Evolutionary conservation across 257 asterid genomes (phyloP).

Genomic region (Przewalskia tangutica): DNA sequence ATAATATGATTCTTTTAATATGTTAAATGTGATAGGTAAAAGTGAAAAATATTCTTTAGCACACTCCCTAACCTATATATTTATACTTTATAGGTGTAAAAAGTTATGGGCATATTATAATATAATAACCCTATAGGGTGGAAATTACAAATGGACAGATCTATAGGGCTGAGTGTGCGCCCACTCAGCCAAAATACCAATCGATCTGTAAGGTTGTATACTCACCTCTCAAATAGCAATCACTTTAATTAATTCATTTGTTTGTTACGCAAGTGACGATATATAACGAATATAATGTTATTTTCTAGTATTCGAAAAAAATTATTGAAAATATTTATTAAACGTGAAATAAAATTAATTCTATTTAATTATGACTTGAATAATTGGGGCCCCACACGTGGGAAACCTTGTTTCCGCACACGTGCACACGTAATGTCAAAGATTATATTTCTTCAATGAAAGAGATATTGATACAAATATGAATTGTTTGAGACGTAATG

Average conservation of each 20-base stretch:
- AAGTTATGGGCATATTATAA: background rate
- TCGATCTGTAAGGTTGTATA: conserved; percentile 26
- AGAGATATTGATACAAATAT: too few relatives aligned
- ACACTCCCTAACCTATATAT: background rate
- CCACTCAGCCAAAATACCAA: conserved; percentile 23
- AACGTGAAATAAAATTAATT: too few relatives aligned
- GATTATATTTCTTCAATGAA: too few relatives aligned
- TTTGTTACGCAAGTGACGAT: background rate
- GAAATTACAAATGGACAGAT: conserved; percentile 29
- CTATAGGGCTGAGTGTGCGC: conserved; percentile 8
- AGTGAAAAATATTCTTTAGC: background rate
- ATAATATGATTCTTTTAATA: too few relatives aligned
- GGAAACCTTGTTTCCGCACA: too few relatives aligned
- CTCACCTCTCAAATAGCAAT: conserved; percentile 9
- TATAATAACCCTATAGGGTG: conserved; percentile 2
- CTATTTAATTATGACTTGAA: too few relatives aligned
- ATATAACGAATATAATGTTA: background rate
- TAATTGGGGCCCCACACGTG: too few relatives aligned
- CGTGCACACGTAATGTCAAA: too few relatives aligned
- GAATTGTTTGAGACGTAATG: too few relatives aligned
- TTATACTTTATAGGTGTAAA: background rate
- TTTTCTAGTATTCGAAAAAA: too few relatives aligned
- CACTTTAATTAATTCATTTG: background rate
- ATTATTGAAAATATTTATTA: too few relatives aligned
- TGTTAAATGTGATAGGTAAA: too few relatives aligned